These are phyloP conservation scores for Ceratobasidium papillatum DNA, from an alignment of 1,284 basidiomycete species.

Conservation along the genomic window DNA sequence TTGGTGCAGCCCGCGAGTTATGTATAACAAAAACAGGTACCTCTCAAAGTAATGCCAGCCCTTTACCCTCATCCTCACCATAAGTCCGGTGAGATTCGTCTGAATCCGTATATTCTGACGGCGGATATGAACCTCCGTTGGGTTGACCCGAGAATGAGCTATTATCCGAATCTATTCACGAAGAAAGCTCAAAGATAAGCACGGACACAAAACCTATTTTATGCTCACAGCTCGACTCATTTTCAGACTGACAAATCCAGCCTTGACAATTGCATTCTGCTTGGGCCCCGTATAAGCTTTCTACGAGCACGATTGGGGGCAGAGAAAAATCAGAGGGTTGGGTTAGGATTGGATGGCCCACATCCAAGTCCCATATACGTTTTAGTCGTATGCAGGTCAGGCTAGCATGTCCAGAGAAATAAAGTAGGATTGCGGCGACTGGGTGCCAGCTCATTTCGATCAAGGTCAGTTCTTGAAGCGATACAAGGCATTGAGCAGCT, in stretches of 20 bases:
- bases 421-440: neutral
- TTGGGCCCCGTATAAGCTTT: neutral
- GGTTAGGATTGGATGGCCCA: neutral
- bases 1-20: too few relatives aligned
- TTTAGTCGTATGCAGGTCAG: neutral
- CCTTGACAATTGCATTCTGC: neutral
- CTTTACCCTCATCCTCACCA: neutral
- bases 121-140: neutral
- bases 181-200: neutral
- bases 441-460: neutral
- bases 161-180: neutral
- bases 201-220: neutral
- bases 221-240: neutral
- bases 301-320: neutral
- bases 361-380: conserved; percentile 15
- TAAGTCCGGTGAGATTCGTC: neutral
- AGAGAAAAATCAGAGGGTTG: neutral
- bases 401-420: neutral
- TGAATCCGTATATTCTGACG: neutral
- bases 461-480: neutral
- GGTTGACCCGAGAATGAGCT: neutral
- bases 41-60: neutral
- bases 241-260: too few relatives aligned
- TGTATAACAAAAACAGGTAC: too few relatives aligned
- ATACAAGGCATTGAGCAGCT: neutral